Percentiles rank a stretch among this genome's conserved stretches.
These are phyloP conservation scores for Podospora sp. DNA, from an alignment of 495 filamentous ascomycete genomes.

Conservation along the genomic window DNA sequence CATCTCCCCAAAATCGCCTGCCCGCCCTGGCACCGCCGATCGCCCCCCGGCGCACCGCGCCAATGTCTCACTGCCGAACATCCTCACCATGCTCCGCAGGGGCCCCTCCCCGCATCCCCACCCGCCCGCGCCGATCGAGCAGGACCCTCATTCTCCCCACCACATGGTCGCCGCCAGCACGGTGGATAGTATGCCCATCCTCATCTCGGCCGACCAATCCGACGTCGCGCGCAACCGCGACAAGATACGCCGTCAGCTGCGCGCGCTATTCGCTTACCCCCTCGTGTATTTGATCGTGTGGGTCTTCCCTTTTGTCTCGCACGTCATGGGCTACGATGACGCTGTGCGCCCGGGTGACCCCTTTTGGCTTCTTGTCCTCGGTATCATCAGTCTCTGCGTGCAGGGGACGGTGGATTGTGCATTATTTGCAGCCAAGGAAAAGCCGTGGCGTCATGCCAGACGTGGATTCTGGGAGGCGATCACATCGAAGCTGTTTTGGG, in stretches of 20 bases:
- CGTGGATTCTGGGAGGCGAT: slow-evolving; percentile 44
- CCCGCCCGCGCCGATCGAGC: neutral
- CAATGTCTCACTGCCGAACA: slow-evolving; percentile 29
- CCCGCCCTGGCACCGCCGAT: slow-evolving; percentile 9
- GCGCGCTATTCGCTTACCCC: slow-evolving; percentile 72
- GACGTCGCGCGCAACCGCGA: slow-evolving; percentile 47
- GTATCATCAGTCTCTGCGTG: slow-evolving; percentile 56
- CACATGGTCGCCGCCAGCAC: neutral
- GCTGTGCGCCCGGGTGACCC: slow-evolving; percentile 45
- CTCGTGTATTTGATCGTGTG: slow-evolving; percentile 71
- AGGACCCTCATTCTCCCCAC: neutral
- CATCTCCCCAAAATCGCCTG: neutral
- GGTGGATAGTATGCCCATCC: slow-evolving; percentile 11
- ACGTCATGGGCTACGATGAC: slow-evolving; percentile 62
- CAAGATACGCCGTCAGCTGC: slow-evolving; percentile 65
- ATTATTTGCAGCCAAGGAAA: slow-evolving; percentile 66
- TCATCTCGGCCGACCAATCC: slow-evolving; percentile 24
- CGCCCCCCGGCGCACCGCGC: neutral
- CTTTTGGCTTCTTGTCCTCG: slow-evolving; percentile 56
- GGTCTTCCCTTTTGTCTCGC: slow-evolving; percentile 68
- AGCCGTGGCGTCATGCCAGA: slow-evolving; percentile 66
- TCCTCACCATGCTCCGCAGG: slow-evolving; percentile 27
- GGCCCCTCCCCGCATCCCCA: slow-evolving; percentile 22
- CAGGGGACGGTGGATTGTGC: slow-evolving; percentile 69
- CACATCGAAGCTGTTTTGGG: slow-evolving; percentile 27